phyloP scores from a whole-genome alignment of 805 yeast species.

The Saturnispora quitensis region DNA sequence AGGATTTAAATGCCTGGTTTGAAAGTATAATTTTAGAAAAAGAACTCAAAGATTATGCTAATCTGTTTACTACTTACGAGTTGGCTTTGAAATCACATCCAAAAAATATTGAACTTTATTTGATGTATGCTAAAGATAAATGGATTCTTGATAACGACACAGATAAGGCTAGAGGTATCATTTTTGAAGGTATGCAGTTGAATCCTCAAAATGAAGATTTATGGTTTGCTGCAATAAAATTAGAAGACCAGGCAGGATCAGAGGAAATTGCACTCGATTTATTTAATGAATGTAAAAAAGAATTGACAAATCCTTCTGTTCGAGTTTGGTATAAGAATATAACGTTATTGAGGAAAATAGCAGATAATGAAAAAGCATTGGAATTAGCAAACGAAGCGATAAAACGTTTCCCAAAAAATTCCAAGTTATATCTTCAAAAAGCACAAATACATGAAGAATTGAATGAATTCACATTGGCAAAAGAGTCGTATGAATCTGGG shows the following conservation, averaged over 20 bases:
- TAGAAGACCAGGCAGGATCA: conserved; percentile 40
- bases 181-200: conserved; percentile 37
- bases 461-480: conserved; percentile 31
- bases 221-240: conserved; percentile 65
- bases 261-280: conserved; percentile 29
- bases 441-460: conserved; percentile 41
- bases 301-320: conserved; percentile 26
- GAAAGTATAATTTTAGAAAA: conserved; percentile 33
- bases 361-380: conserved; percentile 30
- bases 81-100: conserved; percentile 45
- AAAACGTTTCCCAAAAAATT: conserved; percentile 36
- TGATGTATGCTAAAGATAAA: conserved; percentile 67
- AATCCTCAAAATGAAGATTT: conserved; percentile 43
- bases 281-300: conserved; percentile 22
- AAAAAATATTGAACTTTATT: conserved; percentile 38
- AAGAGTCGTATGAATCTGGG: conserved; percentile 41
- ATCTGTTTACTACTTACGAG: conserved; percentile 39
- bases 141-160: conserved; percentile 42
- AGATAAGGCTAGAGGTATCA: conserved; percentile 42
- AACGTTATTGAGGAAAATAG: conserved; percentile 37
- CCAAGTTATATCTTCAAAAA: conserved; percentile 51
- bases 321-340: conserved; percentile 57
- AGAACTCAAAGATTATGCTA: conserved; percentile 18
- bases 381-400: conserved; percentile 39
- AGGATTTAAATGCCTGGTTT: conserved; percentile 40